phyloP scores from a whole-genome alignment of 805 yeast species.

The Yarrowia sp. region DNA sequence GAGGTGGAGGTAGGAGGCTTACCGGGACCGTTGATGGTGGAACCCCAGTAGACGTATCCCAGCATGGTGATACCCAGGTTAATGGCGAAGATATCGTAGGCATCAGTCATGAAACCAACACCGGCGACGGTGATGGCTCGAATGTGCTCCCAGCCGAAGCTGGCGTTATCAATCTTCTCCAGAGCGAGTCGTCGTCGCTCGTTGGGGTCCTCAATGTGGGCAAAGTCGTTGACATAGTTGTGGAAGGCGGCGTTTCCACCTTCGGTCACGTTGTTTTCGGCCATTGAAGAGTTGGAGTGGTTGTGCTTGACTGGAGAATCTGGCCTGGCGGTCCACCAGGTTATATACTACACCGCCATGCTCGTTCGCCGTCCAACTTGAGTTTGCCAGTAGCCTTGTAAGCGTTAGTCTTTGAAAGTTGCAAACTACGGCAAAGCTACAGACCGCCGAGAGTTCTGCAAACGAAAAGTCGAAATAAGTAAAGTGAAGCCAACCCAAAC shows the following conservation, averaged over 20 bases:
- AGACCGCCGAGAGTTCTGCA: background rate
- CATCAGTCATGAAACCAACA: constrained; percentile 90
- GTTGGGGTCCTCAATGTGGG: constrained; percentile 55
- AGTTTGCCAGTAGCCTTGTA: background rate
- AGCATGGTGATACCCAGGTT: constrained; percentile 79
- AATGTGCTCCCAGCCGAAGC: constrained; percentile 58
- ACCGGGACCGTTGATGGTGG: constrained; percentile 41
- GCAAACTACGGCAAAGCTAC: background rate
- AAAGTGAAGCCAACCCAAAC: background rate
- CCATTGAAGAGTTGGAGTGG: background rate
- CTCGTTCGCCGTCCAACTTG: background rate
- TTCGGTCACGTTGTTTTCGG: constrained; percentile 26
- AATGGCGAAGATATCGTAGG: constrained; percentile 90
- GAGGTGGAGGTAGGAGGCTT: constrained; percentile 64
- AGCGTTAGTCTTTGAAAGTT: constrained; percentile 2
- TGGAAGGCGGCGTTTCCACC: constrained; percentile 61
- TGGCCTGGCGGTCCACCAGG: background rate
- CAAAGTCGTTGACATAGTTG: constrained; percentile 52
- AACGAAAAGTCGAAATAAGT: background rate
- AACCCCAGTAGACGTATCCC: constrained; percentile 70
- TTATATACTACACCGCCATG: background rate
- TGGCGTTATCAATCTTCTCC: constrained; percentile 57
- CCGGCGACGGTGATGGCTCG: constrained; percentile 76
- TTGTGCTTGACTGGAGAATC: background rate
- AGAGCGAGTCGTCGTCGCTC: constrained; percentile 60